Evolutionary conservation across 106 monocot species (phyloP), one percentile per base, ranked within the genome.

Genomic region (Allium cepa): DNA sequence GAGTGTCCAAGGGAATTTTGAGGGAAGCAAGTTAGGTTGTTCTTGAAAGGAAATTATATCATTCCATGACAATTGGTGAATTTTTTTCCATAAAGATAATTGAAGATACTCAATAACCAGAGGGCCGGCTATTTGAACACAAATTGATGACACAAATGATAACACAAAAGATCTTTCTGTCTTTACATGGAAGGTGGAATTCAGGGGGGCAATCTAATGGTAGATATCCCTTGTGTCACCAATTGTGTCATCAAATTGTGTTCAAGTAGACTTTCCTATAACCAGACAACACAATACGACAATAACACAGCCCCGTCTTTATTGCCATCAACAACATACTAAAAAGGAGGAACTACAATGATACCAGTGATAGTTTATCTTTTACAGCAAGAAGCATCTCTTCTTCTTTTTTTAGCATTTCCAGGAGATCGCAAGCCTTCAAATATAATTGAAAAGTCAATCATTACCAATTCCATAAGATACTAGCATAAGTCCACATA

Each of bases 371-470:
- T 56, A 80, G 57, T 70, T 47, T 82, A 74, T 92, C 92, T 59
- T 89, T 92, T n/a, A 92, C 89, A 53, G 84, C 72, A 77, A 73
- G 62, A 71, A 97, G 92, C 86, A 97, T 97, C 47, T 92, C 89
- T 87, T 97, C 97, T 79, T 97, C 97, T 87, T 87, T 92, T 80
- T 92, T 97, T 28, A 97, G 74, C 92, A 92, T 92, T 50, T 92
- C 97, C 45, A 97, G 63, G 50, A 92, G 82, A 85, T 97, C 97
- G 83, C 88, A 87, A 76, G 92, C 86, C 95, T 95, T 62, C 10
- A 63, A 67, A 64, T 16, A 17, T 59, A 68, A 4, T 48, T 27
- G 64, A 64, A 56, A 73, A 53, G 36, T 36, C 15, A 18, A 58
- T 49, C 28, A 69, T 28, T 18, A 14, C 28, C 26, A 26, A 1